Evolutionary conservation across 2,329 filamentous ascomycete genomes (phyloP).

Genomic region (Coniochaeta sp.): DNA sequence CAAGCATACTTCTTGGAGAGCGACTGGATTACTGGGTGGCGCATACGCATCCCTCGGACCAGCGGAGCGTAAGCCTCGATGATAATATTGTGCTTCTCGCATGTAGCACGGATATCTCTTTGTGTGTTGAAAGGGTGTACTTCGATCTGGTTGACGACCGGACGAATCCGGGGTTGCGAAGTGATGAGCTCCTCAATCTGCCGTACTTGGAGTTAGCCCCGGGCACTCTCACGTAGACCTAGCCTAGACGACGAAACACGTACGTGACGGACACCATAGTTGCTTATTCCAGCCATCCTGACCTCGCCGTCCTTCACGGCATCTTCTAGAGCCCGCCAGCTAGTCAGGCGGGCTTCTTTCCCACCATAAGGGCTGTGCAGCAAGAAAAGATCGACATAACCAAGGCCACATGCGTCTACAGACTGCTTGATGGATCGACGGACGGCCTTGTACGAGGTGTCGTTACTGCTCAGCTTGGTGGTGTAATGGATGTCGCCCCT

Average conservation of each 20-base stretch:
- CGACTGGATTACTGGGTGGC: constrained; percentile 52
- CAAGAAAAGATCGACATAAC: constrained; percentile 73
- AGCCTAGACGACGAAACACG: constrained; percentile 19
- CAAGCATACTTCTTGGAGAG: constrained; percentile 62
- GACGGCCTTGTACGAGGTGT: constrained; percentile 57
- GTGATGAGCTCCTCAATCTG: constrained; percentile 63
- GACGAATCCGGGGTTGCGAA: constrained; percentile 51
- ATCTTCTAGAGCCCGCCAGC: constrained; percentile 72
- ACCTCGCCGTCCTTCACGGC: constrained; percentile 66
- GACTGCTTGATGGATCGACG: constrained; percentile 58
- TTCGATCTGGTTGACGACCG: constrained; percentile 74
- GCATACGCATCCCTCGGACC: constrained; percentile 62
- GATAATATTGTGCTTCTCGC: constrained; percentile 57
- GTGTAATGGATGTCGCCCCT: constrained; percentile 73
- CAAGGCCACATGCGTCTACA: constrained; percentile 57
- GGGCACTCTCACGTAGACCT: not conserved
- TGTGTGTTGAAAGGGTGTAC: constrained; percentile 78
- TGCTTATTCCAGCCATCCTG: constrained; percentile 66
- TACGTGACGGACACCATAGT: constrained; percentile 69
- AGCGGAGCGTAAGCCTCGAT: constrained; percentile 78
- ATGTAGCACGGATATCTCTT: constrained; percentile 56
- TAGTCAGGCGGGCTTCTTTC: constrained; percentile 56
- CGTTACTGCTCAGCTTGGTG: constrained; percentile 64
- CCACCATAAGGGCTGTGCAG: constrained; percentile 76
- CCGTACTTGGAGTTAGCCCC: not conserved